Base-by-base conservation (phyloP, 179 eudicot species). In the Heliamphora pulchella region DNA sequence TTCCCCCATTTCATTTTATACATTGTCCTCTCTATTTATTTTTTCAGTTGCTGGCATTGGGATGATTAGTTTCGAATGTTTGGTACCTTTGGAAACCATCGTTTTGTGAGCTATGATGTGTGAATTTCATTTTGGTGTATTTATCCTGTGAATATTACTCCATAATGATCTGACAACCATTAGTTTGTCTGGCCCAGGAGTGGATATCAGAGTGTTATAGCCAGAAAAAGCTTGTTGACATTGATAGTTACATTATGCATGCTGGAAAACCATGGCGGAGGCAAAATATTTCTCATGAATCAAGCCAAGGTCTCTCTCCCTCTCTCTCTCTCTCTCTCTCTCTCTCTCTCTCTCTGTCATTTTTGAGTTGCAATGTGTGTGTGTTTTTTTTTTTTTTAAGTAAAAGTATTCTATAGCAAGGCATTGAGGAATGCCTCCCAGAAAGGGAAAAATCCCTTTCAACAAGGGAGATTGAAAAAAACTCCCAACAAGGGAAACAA, bases 181-280 rank as follows among this genome's bases (percentile, higher is more conserved):
- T 5, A 62, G 13, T 83, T 79, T 79, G 14, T 67, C 75, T 83
- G 77, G 77, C 47, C 8, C 83, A 96, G 99, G 93, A 88, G 61
- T 96, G 99, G 99, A 92, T 96, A 85, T 80, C 82, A 62, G 94
- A 91, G 82, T 96, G 98, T 71, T 85, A 91, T 81, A 81, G 75
- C 75, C 94, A 91, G 86, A 92, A 87, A 84, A 92, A 92, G 88
- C 98, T 96, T 81, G 91, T 92, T 80, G 99, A 91, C 59, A 90
- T 96, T 80, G 99, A 93, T 83, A 84, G 80, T 77, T 93, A 90
- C 86, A 90, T 96, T 76, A 84, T 96, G 90, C 87, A 93, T 88
- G 88, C 89, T 85, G 99, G 99, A 71, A 93, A 91, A 85, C 98
- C 98, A 75, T 96, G 99, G 99, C 86, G 87, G 86, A 90, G 77